A percentile compares a stretch with the other conserved stretches of the same genome.
These are phyloP conservation scores for Colletotrichum sp. DNA, from an alignment of 2,329 filamentous ascomycete genomes.

Conservation along the genomic window DNA sequence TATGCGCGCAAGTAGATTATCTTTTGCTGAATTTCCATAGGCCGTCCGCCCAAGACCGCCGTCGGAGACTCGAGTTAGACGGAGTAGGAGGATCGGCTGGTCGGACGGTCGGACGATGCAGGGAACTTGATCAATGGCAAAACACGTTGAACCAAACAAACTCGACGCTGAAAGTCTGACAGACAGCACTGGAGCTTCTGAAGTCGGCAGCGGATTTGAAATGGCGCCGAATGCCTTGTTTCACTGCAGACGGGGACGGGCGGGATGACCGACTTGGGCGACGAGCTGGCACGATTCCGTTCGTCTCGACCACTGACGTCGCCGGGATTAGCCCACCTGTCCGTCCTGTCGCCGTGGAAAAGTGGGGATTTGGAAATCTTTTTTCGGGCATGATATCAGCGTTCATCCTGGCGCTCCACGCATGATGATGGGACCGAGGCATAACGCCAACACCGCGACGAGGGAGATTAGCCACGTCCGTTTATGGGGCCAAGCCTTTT, in stretches of 20 bases:
- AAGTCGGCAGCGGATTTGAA: conserved; percentile 10
- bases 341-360: conserved; percentile 7
- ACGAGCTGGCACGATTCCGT: not conserved
- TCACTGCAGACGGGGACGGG: not conserved
- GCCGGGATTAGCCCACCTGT: conserved; percentile 8
- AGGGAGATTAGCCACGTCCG: conserved; percentile 4
- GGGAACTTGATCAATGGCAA: not conserved
- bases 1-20: not conserved
- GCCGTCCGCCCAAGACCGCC: not conserved
- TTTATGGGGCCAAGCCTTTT: not conserved
- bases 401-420: conserved; percentile 14
- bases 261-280: conserved; percentile 6
- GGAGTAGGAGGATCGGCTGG: not conserved
- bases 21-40: not conserved
- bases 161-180: not conserved
- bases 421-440: conserved; percentile 18
- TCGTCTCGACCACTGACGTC: conserved; percentile 5
- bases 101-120: not conserved
- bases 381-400: conserved; percentile 18
- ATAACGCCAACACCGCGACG: not conserved
- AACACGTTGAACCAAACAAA: not conserved
- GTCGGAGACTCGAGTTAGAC: not conserved
- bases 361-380: conserved; percentile 7
- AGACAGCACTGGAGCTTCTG: not conserved
- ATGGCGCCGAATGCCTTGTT: conserved; percentile 15